Base-by-base conservation (phyloP, 805 yeast species). In the Pichia phayaonensis region DNA sequence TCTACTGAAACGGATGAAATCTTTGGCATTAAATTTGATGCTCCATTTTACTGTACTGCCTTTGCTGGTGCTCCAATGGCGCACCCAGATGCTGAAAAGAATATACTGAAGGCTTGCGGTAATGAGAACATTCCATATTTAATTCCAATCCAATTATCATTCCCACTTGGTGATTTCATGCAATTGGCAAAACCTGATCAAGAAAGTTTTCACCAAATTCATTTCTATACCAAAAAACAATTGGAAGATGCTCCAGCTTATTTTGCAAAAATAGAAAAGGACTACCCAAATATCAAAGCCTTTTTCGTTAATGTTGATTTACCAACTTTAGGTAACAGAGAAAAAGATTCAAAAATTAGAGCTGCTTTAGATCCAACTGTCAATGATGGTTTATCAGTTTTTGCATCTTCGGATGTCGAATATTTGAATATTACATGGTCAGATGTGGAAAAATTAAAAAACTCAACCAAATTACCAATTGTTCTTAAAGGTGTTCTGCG, bases 21-120 rank as follows among this genome's bases (percentile, higher is more conserved):
- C 77, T 71, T 90, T 36, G 96, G 96, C 8, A 60, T 75, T 23
- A 69, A 72, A 43, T 70, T 79, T 4, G 72, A 76, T 21, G 85
- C 81, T 5, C 98, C 98, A 13, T 87, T 92, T 63, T 90, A 90
- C 61, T 79, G 85, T 49, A 78, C 94, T 18, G 97, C 97, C 0
- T 87, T 96, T 27, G 97, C 97, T 0, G 76, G 90, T 44, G 92
- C 95, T 40, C 83, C 80, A 59, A 74, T 90, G 59, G 97, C 96
- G 4, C 90, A 90, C 61, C 85, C 86, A 2, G 95, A 86, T 42
- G 98, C 96, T 36, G 98, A 92, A 66, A 76, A 74, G 51, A 86
- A 81, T 21, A 72, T 92, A 49, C 81, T 95, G 2, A 71, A 80
- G 57, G 88, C 86, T 5, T 83, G 92, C 23, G 86, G 78, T 27